Percentiles rank a stretch among this genome's conserved stretches.
phyloP scores from a whole-genome alignment of 1,284 basidiomycete species.

The Fomitiporia mediterranea region DNA sequence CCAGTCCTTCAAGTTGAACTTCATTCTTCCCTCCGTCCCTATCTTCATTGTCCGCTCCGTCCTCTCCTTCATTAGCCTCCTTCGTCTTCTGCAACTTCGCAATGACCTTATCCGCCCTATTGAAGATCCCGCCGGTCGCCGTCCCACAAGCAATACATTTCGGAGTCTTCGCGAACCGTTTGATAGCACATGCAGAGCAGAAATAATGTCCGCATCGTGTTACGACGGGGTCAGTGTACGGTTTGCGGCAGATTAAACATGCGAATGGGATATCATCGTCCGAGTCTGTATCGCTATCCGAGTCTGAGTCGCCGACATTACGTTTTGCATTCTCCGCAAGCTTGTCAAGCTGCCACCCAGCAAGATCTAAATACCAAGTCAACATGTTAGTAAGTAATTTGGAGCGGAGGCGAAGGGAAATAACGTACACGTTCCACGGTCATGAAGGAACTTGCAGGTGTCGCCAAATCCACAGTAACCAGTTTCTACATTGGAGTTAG shows the following conservation, averaged over 20 bases:
- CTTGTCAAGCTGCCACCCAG: constrained; percentile 97
- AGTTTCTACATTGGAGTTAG: constrained; percentile 61
- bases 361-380: constrained; percentile 75
- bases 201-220: constrained; percentile 98
- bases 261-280: constrained; percentile 97
- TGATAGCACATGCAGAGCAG: constrained; percentile 91
- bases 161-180: constrained; percentile 88
- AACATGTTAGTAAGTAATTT: constrained; percentile 25
- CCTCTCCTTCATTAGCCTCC: constrained; percentile 43
- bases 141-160: constrained; percentile 95
- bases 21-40: constrained; percentile 34
- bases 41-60: constrained; percentile 35
- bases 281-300: constrained; percentile 47
- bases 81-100: constrained; percentile 69
- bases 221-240: constrained; percentile 91
- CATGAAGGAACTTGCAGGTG: constrained; percentile 94
- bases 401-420: constrained; percentile 16
- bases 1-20: constrained; percentile 63
- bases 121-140: constrained; percentile 93
- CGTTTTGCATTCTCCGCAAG: constrained; percentile 63
- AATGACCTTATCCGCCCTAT: constrained; percentile 80
- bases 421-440: constrained; percentile 76
- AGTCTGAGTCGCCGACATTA: constrained; percentile 50
- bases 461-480: constrained; percentile 99
- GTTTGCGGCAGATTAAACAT: constrained; percentile 92